phyloP scores from a whole-genome alignment of 805 yeast species.

The Wickerhamomyces queroliae region DNA sequence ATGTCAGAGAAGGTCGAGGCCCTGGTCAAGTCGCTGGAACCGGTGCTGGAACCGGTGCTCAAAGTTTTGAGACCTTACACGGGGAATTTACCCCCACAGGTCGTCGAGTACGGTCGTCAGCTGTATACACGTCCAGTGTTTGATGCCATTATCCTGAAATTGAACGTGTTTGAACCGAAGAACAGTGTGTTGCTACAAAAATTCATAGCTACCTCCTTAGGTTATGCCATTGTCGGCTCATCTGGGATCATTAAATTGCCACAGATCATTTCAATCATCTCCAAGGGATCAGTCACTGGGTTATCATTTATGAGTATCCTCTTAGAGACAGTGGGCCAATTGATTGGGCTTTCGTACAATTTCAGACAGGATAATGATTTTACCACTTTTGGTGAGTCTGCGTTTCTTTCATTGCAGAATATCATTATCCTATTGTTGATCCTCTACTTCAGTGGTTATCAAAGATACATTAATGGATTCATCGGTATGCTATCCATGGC shows the following conservation, averaged over 20 bases:
- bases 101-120: conserved; percentile 18
- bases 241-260: conserved; percentile 35
- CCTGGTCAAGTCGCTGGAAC: conserved; percentile 7
- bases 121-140: conserved; percentile 23
- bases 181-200: conserved; percentile 21
- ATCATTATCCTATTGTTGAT: conserved; percentile 25
- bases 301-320: conserved; percentile 26
- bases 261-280: conserved; percentile 30
- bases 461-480: conserved; percentile 12
- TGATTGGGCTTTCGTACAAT: conserved; percentile 30
- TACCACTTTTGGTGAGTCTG: conserved; percentile 33
- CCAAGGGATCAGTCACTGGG: conserved; percentile 27
- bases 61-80: conserved; percentile 14
- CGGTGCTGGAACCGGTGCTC: conserved; percentile 14
- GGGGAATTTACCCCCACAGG: conserved; percentile 14
- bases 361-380: conserved; percentile 30
- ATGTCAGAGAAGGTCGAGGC: conserved; percentile 2
- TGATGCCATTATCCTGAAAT: conserved; percentile 20
- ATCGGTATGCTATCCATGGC: conserved; percentile 14
- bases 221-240: conserved; percentile 29
- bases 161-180: conserved; percentile 18
- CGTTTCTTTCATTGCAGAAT: conserved; percentile 31
- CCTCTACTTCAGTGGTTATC: conserved; percentile 12
- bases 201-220: conserved; percentile 27
- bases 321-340: conserved; percentile 28